These are phyloP conservation scores for Colletotrichum sp. DNA, from an alignment of 2,329 filamentous ascomycete species.

Conservation along the genomic window DNA sequence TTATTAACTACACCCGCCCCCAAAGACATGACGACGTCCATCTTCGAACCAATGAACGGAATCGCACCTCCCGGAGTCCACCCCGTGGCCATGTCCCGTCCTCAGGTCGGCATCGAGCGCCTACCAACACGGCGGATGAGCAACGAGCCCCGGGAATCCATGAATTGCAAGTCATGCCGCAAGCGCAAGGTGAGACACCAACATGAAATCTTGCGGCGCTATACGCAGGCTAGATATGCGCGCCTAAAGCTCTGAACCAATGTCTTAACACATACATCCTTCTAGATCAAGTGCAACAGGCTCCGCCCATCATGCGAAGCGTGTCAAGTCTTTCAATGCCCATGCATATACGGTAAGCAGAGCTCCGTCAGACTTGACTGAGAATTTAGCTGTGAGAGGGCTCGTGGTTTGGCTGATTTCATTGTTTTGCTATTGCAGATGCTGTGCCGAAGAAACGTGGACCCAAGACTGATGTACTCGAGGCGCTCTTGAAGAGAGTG, in stretches of 20 bases:
- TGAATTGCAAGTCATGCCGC: constrained; percentile 95
- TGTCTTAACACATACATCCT: constrained; percentile 9
- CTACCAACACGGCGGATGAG: constrained; percentile 73
- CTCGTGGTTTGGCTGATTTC: neutral
- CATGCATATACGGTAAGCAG: constrained; percentile 81
- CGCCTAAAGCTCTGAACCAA: neutral
- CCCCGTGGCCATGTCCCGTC: constrained; percentile 68
- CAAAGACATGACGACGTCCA: constrained; percentile 41
- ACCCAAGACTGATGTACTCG: constrained; percentile 87
- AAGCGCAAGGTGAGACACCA: constrained; percentile 78
- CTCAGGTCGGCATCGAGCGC: constrained; percentile 82
- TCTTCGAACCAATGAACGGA: constrained; percentile 46
- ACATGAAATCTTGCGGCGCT: neutral
- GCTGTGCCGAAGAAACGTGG: constrained; percentile 89
- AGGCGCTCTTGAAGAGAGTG: constrained; percentile 82
- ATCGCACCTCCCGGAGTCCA: constrained; percentile 48
- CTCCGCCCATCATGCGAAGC: constrained; percentile 85
- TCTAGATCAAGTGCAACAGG: constrained; percentile 89
- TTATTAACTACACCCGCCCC: neutral
- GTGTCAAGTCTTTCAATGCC: constrained; percentile 87
- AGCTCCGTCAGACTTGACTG: neutral
- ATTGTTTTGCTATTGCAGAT: constrained; percentile 54
- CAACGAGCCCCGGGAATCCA: constrained; percentile 83
- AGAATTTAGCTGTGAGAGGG: neutral
- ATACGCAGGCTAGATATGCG: neutral